Conservation (phyloP, 768 basidiomycete genomes). For the Lactarius hengduanensis region DNA sequence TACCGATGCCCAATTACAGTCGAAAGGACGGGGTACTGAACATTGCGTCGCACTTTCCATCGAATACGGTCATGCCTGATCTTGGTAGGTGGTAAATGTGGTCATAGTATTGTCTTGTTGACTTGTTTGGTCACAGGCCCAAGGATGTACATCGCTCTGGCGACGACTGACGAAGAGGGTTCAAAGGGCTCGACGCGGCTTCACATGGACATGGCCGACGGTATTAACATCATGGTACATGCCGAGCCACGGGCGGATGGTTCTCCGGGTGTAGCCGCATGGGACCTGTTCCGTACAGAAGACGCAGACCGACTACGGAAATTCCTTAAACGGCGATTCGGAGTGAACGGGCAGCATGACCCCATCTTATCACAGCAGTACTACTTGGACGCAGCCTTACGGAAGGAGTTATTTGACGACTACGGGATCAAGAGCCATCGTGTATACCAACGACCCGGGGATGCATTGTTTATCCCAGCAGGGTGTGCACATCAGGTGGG, state of each 20-base stretch:
- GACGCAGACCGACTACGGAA: slow-evolving; percentile 75
- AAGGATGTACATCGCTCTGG: slow-evolving; percentile 78
- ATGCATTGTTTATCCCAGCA: slow-evolving; percentile 94
- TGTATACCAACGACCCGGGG: slow-evolving; percentile 87
- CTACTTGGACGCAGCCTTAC: slow-evolving; percentile 71
- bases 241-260: slow-evolving; percentile 58
- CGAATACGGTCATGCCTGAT: slow-evolving; percentile 75
- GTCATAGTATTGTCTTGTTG: not conserved
- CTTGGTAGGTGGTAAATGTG: slow-evolving; percentile 49
- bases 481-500: slow-evolving; percentile 88
- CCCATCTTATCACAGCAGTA: slow-evolving; percentile 91
- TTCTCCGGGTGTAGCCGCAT: slow-evolving; percentile 74
- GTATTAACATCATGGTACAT: slow-evolving; percentile 84
- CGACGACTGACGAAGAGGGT: slow-evolving; percentile 55
- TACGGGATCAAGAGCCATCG: slow-evolving; percentile 75
- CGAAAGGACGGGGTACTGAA: slow-evolving; percentile 87
- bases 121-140: slow-evolving; percentile 19
- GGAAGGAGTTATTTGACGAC: slow-evolving; percentile 64
- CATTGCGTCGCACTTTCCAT: slow-evolving; percentile 85
- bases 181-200: slow-evolving; percentile 80
- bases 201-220: slow-evolving; percentile 92
- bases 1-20: slow-evolving; percentile 90
- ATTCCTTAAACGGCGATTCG: slow-evolving; percentile 69
- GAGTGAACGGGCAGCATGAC: slow-evolving; percentile 57
- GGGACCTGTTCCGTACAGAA: slow-evolving; percentile 85